Conservation (phyloP, 306 rosid genomes). For the Malus sieversii region DNA sequence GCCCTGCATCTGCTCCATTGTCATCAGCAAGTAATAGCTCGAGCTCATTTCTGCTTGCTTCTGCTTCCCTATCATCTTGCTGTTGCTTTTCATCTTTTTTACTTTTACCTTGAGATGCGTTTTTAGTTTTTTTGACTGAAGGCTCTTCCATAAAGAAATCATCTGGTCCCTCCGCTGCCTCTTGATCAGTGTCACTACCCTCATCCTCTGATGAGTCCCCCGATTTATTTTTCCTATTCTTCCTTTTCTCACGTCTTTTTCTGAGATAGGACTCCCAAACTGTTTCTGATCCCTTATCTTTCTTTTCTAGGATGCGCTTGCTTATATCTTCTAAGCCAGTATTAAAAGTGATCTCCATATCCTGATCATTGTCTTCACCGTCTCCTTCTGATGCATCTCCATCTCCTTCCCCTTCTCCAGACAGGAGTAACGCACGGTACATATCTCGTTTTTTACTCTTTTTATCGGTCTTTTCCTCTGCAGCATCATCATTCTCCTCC, state of each 20-base stretch:
- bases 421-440: conserved; percentile 53
- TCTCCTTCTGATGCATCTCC: conserved; percentile 44
- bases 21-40: conserved; percentile 90
- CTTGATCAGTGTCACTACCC: conserved; percentile 46
- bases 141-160: conserved; percentile 80
- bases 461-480: conserved; percentile 35
- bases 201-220: conserved; percentile 62
- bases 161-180: conserved; percentile 47
- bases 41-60: conserved; percentile 78
- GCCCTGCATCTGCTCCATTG: conserved; percentile 39
- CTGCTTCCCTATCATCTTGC: conserved; percentile 32
- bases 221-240: conserved; percentile 51
- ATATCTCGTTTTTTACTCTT: conserved; percentile 36
- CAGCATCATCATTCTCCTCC: conserved; percentile 31
- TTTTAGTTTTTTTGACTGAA: conserved; percentile 39
- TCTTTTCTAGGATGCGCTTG: conserved; percentile 74
- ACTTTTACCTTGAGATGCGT: conserved; percentile 28
- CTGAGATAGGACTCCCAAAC: conserved; percentile 72
- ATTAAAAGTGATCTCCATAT: conserved; percentile 94
- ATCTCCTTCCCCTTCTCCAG: conserved; percentile 17
- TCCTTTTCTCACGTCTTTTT: conserved; percentile 64
- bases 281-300: conserved; percentile 64
- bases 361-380: conserved; percentile 38
- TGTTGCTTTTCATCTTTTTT: conserved; percentile 21
- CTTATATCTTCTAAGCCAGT: conserved; percentile 82